Base-by-base conservation (phyloP, 108 stramenopile species). In the Asterionellopsis glacialis region DNA sequence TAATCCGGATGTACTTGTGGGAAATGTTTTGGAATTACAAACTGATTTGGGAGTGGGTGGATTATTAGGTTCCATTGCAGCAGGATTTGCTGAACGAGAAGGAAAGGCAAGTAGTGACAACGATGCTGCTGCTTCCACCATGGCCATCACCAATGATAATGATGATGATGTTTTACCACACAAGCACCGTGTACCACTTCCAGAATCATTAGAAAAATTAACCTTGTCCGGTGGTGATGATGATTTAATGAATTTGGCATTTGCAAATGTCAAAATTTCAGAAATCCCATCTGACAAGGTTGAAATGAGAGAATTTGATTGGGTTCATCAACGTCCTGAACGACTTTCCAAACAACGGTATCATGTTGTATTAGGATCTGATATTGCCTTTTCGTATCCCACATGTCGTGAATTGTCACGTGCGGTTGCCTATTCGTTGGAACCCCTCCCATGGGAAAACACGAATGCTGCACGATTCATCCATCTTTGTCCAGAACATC, bases 341-440 rank as follows among this genome's bases (percentile, higher is more conserved):
- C 33, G 33, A 33, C 33, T 33, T 33, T 2, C 33, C 33, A 33
- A 33, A 33, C 55, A 65, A 45, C 51, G 47, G 40, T 72, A 65
- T 51, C 53, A 59, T 11, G 33, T 33, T 33, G 33, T 33, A 7
- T 33, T 79, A 9, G 73, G 73, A 13, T 63, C 61, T 11, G 78
- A 79, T 45, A 24, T 78, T 38, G 70, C 68, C 56, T 78, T 63
- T 40, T 66, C 75, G 0, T 79, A 60, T 53, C 74, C 82, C 12
- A 55, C 59, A 43, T 57, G 78, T 12, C 65, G 63, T 44, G 61
- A 70, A 52, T 45, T 79, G 56, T 64, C 78, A 0, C 64, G 72
- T 12, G 43, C 65, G 24, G 65, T 69, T 11, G 78, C 78, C 28
- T 47, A 74, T 54, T 16, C 16, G 18, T 45, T 79, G 24, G 39